Evolutionary conservation across 2,329 filamentous ascomycete genomes (phyloP).

Genomic region (Raffaelea ambrosiae): DNA sequence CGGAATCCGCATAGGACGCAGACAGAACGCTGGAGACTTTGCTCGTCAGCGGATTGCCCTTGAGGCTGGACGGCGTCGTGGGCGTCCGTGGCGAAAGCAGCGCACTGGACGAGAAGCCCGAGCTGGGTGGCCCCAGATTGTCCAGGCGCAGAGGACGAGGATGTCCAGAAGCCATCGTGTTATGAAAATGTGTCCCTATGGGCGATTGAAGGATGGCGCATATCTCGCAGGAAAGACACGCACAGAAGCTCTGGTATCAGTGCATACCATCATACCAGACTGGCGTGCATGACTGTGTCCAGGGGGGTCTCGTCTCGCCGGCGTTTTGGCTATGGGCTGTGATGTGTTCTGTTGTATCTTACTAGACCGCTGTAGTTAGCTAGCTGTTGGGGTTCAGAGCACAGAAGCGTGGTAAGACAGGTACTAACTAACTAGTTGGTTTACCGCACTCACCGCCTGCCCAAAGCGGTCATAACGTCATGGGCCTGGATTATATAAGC

Average conservation of each 20-base stretch:
- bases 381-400: too few relatives aligned
- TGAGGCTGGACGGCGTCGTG: slow-evolving; percentile 20
- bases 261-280: too few relatives aligned
- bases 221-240: background rate
- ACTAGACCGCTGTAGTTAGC: too few relatives aligned
- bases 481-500: too few relatives aligned
- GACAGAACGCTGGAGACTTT: slow-evolving; percentile 82
- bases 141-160: background rate
- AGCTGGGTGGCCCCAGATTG: background rate
- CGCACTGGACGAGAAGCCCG: slow-evolving; percentile 1
- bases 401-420: too few relatives aligned
- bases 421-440: too few relatives aligned
- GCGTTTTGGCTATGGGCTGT: too few relatives aligned
- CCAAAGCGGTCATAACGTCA: background rate
- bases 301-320: too few relatives aligned
- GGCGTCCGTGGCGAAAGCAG: slow-evolving; percentile 23
- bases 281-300: background rate
- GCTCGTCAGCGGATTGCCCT: slow-evolving; percentile 56
- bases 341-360: too few relatives aligned
- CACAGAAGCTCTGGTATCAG: background rate
- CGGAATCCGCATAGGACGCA: slow-evolving; percentile 83
- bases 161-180: slow-evolving; percentile 10
- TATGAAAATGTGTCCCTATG: background rate
- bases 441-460: slow-evolving; percentile 14
- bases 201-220: background rate